Base-by-base conservation (phyloP, 2,329 filamentous ascomycete species). In the Fusarium chaquense region DNA sequence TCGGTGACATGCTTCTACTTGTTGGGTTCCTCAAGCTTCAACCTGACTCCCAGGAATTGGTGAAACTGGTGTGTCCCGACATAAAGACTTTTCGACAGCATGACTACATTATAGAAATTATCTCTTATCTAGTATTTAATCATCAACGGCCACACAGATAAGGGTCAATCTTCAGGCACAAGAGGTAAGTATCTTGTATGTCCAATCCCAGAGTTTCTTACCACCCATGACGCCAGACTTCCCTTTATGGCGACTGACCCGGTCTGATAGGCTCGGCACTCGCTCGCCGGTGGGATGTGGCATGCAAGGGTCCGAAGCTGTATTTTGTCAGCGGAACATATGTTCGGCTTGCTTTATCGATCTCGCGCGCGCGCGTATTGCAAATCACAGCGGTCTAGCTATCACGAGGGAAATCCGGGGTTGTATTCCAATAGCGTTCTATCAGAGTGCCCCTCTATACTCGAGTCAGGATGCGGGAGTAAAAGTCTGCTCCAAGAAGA, bases 281-380 rank as follows among this genome's bases (percentile, higher is more conserved):
- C 33, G 41, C 18, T 45, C 45, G 43, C 28, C 10, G 38, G 26
- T 43, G 49, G 49, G 36, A 44, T 52, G 26, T n/a, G 24, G 41
- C 15, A 36, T 58, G 26, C 62, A 62, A 57, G 44, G 45, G 45
- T 50, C 45, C 5, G 16, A 13, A 36, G 30, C 13, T 36, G 26
- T 44, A 38, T 53, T 54, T 50, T 53, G 52, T 64, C 35, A 67
- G 63, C 63, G 26, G 33, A 18, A 28, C 11, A 15, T 36, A 20
- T 10, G 11, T n/a, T 64, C 32, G 52, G 44, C 30, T 35, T n/a
- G 22, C 45, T 41, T 61, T 32, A 41, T 50, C n/a, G 9, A 50
- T 50, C 30, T 58, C 16, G 20, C 45, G 60, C 45, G 60, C 62
- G 60, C 60, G 62, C 38, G 62, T 51, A 64, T 64, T 64, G 59